Conservation (phyloP, 169 alveolate species). For the Plasmodium billcollinsi region DNA sequence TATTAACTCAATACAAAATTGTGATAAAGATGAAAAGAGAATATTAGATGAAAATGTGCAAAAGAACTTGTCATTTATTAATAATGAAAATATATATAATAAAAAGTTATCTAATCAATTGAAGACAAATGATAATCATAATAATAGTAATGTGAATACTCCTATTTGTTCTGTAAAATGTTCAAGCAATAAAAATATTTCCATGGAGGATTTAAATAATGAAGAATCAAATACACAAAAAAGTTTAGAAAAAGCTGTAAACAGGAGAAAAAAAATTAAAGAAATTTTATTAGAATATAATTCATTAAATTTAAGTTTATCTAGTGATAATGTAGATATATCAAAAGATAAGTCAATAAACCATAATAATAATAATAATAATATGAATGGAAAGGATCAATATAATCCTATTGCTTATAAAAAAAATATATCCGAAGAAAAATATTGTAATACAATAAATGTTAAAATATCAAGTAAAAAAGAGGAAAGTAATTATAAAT, state of each 20-base stretch:
- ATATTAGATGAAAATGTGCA: constrained; percentile 10
- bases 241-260: constrained; percentile 69
- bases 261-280: constrained; percentile 62
- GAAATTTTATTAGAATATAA: constrained; percentile 59
- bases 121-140: constrained; percentile 7
- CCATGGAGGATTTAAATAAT: constrained; percentile 17
- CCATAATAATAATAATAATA: constrained; percentile 8
- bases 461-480: neutral
- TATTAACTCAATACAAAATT: neutral
- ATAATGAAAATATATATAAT: constrained; percentile 6
- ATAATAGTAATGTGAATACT: neutral
- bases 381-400: constrained; percentile 8
- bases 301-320: constrained; percentile 60
- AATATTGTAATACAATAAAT: neutral
- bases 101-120: constrained; percentile 18
- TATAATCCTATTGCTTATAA: neutral
- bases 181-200: constrained; percentile 19
- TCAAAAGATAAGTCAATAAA: constrained; percentile 37
- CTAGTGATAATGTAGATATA: constrained; percentile 26
- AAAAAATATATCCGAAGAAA: constrained; percentile 7
- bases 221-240: constrained; percentile 42
- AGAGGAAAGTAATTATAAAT: neutral
- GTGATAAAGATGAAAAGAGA: constrained; percentile 20
- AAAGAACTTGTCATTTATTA: constrained; percentile 5
- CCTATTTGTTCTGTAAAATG: neutral